Base-by-base conservation (phyloP, 176 grass and related monocot species). In the Oryza nivara region DNA sequence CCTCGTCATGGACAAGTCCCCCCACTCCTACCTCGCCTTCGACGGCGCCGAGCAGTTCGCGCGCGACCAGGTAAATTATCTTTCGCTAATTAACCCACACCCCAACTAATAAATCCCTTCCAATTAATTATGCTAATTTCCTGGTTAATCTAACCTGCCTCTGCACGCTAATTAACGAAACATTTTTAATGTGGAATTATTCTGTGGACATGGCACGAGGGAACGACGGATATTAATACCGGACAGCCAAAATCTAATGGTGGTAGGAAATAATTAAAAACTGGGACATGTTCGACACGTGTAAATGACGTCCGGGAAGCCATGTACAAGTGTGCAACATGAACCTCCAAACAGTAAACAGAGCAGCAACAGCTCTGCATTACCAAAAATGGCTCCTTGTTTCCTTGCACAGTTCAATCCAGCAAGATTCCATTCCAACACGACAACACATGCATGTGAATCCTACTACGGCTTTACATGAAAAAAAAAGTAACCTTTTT, bases 21-120 rank as follows among this genome's bases (percentile, higher is more conserved):
- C 96, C 1, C 96, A 99, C 81, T 96, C 96, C 26, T 99, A 99
- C 78, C 93, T 96, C 52, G 93, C 96, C 86, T 98, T 98, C 85
- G 71, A 81, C 16, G 96, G 96, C 47, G 96, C 96, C 19, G 96
- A 95, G 73, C 91, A 90, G 30, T 98, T 98, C 82, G 96, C 96
- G 14, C 90, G 89, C 6, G 88, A 92, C 9, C 93, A 98, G 93
- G 96, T 40, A 40, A 40, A 40, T 94, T 36, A 36, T 36, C 5
- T 7, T 36, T 7, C 9, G 3, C 36, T 14, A 30, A 73, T 38
- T 19, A 69, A 49, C 43, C 4, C 1, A 22, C 8, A 22, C 8
- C 61, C 69, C 9, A 38, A 35, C 75, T 70, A 82, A 75, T 19
- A n/a, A 58, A 10, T 44, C 43, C 43, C 8, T 43, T 13, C 16